Percentiles rank a stretch among this genome's conserved stretches.
These are phyloP conservation scores for Cryptosporidium sp. DNA, from an alignment of 169 alveolate genomes.

Conservation along the genomic window DNA sequence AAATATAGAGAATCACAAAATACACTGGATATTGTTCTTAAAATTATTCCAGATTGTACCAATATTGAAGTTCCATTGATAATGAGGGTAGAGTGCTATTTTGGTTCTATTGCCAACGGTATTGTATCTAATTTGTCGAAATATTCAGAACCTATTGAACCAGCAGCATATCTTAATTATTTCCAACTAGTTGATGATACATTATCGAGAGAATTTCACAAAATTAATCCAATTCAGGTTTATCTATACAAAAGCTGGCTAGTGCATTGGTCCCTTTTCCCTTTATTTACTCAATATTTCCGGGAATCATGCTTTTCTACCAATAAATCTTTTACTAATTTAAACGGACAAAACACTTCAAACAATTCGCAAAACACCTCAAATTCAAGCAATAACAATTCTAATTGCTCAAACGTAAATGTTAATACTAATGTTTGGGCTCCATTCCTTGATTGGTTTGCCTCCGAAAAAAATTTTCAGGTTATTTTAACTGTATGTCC, in stretches of 20 bases:
- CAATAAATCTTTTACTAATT: neutral
- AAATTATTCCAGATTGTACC: constrained; percentile 65
- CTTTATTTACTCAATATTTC: constrained; percentile 66
- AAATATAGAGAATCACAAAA: constrained; percentile 59
- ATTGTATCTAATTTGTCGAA: constrained; percentile 55
- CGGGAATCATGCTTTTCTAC: constrained; percentile 34
- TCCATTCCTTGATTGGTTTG: constrained; percentile 74
- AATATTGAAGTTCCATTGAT: constrained; percentile 56
- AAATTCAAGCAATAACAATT: neutral
- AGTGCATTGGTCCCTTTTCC: constrained; percentile 70
- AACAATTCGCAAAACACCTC: neutral
- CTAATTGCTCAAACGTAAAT: constrained; percentile 8
- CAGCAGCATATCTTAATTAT: constrained; percentile 59
- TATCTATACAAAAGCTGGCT: constrained; percentile 71
- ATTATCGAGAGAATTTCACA: constrained; percentile 64
- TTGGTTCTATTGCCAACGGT: constrained; percentile 74
- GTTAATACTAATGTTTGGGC: constrained; percentile 48
- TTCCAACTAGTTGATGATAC: constrained; percentile 70
- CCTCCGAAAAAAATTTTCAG: constrained; percentile 68
- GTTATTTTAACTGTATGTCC: constrained; percentile 59
- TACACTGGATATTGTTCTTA: constrained; percentile 41
- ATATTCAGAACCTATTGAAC: constrained; percentile 32
- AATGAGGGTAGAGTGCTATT: constrained; percentile 55
- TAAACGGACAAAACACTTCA: neutral
- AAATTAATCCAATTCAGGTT: constrained; percentile 61